phyloP scores from a whole-genome alignment of 345 rosid genomes.

The Litchi chinensis region DNA sequence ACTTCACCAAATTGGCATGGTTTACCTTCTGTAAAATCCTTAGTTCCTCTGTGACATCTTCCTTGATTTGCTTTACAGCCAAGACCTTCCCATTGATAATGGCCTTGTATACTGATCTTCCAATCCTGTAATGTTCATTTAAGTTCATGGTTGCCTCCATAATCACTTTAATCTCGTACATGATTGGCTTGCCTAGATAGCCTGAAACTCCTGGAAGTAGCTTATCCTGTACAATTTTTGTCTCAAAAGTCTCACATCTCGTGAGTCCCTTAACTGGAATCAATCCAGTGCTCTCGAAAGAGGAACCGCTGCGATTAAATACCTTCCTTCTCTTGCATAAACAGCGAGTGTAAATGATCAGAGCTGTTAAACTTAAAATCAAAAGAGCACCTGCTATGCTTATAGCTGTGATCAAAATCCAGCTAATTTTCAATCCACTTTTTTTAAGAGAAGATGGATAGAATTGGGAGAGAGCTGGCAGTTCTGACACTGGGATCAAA shows the following conservation, averaged over 20 bases:
- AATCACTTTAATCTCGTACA: slow-evolving; percentile 41
- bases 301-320: slow-evolving; percentile 32
- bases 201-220: slow-evolving; percentile 58
- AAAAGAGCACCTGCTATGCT: slow-evolving; percentile 30
- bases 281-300: slow-evolving; percentile 42
- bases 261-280: slow-evolving; percentile 35
- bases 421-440: slow-evolving; percentile 25
- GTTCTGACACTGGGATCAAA: slow-evolving; percentile 51
- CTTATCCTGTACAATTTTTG: slow-evolving; percentile 46
- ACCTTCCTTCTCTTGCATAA: slow-evolving; percentile 23
- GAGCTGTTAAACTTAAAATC: slow-evolving; percentile 29
- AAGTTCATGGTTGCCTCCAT: slow-evolving; percentile 54
- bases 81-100: slow-evolving; percentile 45
- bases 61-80: slow-evolving; percentile 53
- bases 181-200: slow-evolving; percentile 51
- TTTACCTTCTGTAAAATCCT: slow-evolving; percentile 59
- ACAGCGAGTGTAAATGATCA: slow-evolving; percentile 13
- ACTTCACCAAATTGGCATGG: slow-evolving; percentile 64
- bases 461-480: slow-evolving; percentile 45
- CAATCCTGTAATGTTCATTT: slow-evolving; percentile 41
- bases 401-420: slow-evolving; percentile 21
- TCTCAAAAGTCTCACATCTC: slow-evolving; percentile 23
- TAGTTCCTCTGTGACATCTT: slow-evolving; percentile 46
- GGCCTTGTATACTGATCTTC: slow-evolving; percentile 55
- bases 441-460: slow-evolving; percentile 20